Evolutionary conservation across 768 basidiomycete genomes (phyloP).

Genomic region (Trametes gibbosa): DNA sequence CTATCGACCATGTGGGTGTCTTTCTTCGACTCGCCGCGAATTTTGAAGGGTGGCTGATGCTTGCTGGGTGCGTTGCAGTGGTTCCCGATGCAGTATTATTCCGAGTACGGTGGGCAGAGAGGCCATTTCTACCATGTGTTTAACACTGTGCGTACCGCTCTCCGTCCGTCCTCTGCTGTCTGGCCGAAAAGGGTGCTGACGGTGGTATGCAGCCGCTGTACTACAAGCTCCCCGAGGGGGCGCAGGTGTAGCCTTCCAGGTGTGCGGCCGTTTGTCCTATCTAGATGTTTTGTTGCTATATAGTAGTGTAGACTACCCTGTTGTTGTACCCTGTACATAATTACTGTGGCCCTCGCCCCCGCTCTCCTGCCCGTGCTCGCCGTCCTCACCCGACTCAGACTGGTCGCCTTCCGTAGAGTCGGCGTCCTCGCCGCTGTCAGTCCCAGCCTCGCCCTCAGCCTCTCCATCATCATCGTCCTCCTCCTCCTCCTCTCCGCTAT

Average conservation of each 20-base stretch:
- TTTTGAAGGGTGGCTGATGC: not conserved
- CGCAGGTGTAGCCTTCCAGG: conserved; percentile 24
- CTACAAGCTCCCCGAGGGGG: conserved; percentile 38
- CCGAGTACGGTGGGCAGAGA: conserved; percentile 55
- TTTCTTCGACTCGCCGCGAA: not conserved
- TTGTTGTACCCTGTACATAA: conserved; percentile 23
- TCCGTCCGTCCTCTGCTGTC: not conserved
- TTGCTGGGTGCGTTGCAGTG: conserved; percentile 42
- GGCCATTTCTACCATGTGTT: conserved; percentile 81
- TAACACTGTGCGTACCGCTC: conserved; percentile 55
- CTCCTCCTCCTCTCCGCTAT: conserved; percentile 40
- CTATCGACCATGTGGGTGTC: conserved; percentile 55
- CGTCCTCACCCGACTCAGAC: conserved; percentile 14
- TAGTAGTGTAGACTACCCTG: conserved; percentile 15
- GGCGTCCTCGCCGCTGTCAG: conserved; percentile 31
- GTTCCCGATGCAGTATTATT: conserved; percentile 76
- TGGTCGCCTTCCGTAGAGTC: conserved; percentile 11
- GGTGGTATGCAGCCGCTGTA: conserved; percentile 34
- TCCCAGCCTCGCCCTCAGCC: conserved; percentile 21
- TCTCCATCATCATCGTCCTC: no score
- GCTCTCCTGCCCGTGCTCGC: conserved; percentile 29
- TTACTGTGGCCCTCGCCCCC: conserved; percentile 28
- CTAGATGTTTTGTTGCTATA: conserved; percentile 4
- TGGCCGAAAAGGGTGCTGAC: conserved; percentile 5
- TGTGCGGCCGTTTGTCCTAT: not conserved